Conservation (phyloP, 2,329 filamentous ascomycete species). For the Cladosporium sp. region DNA sequence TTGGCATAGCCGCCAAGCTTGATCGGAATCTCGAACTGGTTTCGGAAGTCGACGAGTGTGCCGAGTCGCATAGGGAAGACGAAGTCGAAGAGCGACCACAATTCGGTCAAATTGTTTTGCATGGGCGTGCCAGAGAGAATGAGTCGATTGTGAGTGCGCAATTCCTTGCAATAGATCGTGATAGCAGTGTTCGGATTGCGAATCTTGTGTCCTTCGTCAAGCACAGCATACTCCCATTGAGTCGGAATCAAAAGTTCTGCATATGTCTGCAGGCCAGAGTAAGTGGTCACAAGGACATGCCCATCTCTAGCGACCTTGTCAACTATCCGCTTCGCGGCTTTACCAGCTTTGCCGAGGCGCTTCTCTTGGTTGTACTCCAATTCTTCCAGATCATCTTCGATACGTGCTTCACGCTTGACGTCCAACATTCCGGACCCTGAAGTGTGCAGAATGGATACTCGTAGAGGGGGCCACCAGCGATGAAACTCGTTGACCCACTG, state of each 20-base stretch:
- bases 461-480: conserved; percentile 97
- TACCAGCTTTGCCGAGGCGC: conserved; percentile 53
- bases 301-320: conserved; percentile 77
- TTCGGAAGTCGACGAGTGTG: conserved; percentile 83
- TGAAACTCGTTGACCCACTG: conserved; percentile 99
- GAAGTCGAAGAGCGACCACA: conserved; percentile 98
- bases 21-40: conserved; percentile 91
- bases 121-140: conserved; percentile 96
- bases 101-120: conserved; percentile 90
- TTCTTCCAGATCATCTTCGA: conserved; percentile 60
- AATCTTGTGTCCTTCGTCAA: conserved; percentile 98
- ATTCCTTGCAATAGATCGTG: conserved; percentile 90
- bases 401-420: conserved; percentile 55
- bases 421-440: conserved; percentile 97
- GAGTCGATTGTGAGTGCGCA: conserved; percentile 82
- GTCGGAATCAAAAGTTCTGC: conserved; percentile 74
- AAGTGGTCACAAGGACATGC: conserved; percentile 92
- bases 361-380: conserved; percentile 34
- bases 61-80: conserved; percentile 94
- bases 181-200: conserved; percentile 93
- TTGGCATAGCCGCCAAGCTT: conserved; percentile 91
- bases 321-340: conserved; percentile 73
- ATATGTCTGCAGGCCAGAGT: conserved; percentile 92
- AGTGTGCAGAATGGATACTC: conserved; percentile 90
- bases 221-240: conserved; percentile 87